These are phyloP conservation scores for Fagus sylvatica DNA, from an alignment of 306 rosid species.

Conservation along the genomic window DNA sequence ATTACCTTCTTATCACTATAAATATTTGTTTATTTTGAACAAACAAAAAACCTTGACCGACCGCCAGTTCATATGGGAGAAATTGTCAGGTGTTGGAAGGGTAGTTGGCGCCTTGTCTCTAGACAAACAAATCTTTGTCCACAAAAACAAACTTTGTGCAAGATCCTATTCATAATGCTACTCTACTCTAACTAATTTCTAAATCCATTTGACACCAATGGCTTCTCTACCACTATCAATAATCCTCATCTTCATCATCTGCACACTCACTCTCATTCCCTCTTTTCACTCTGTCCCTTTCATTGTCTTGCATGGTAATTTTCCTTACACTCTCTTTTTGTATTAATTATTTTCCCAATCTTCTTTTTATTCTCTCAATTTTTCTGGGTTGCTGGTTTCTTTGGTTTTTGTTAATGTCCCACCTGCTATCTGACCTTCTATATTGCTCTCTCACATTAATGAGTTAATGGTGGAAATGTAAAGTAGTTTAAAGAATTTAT, in stretches of 20 bases:
- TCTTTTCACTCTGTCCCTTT: slow-evolving; percentile 50
- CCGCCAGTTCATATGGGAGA: not conserved
- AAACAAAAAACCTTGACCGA: not conserved
- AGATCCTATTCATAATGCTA: not conserved
- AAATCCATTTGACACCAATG: slow-evolving; percentile 26
- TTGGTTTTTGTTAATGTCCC: not conserved
- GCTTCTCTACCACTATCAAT: slow-evolving; percentile 11
- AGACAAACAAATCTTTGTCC: no score
- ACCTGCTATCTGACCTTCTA: not conserved
- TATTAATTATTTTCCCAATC: not conserved
- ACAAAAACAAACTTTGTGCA: no score
- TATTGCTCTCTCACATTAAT: not conserved
- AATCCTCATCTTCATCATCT: slow-evolving; percentile 22
- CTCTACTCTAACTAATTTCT: not conserved
- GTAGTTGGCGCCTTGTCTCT: slow-evolving; percentile 3
- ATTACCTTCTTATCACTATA: not conserved
- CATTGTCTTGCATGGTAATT: slow-evolving; percentile 58
- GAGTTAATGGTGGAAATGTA: not conserved
- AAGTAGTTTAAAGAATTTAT: not conserved
- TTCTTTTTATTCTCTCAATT: not conserved
- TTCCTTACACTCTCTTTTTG: not conserved
- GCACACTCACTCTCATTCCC: slow-evolving; percentile 26
- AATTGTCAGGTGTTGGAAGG: not conserved
- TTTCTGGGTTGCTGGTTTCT: not conserved
- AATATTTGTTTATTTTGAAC: not conserved